Base-by-base conservation (phyloP, 2,329 filamentous ascomycete species). In the Penicillium frequentans region DNA sequence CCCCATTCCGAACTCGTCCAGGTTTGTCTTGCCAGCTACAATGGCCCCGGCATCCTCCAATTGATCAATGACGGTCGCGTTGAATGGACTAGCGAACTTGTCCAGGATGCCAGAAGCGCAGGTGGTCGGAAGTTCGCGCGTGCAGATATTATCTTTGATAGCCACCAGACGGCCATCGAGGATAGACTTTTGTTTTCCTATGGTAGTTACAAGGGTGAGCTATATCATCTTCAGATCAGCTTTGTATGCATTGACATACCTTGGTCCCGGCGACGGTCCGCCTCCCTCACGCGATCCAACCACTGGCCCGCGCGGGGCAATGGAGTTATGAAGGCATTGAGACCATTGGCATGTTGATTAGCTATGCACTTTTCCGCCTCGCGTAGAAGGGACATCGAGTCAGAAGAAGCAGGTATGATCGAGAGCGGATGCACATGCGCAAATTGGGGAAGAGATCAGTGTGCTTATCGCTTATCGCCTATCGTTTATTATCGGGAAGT, bases 1-100 rank as follows among this genome's bases (percentile, higher is more conserved):
- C 2, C 92, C 92, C 93, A 96, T 96, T 27, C 93, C 92, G 71
- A 96, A 96, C 71, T 96, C 95, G 75, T 98, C 95, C 81, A 98
- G 86, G 71, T 96, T 96, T 2, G 91, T 93, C 75, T 96, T 96
- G 7, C 89, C 89, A 1, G 87, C 81, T 2, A 93, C 73, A 6
- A 82, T 73, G 6, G 85, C 86, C 43, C 88, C 89, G 5, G 83
- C 81, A 27, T 78, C 71, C 55, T 84, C 82, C 33, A 97, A 81
- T 65, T 87, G 84, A 51, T 81, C 77, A 33, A 96, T 86, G 19
- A 97, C 87, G 9, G 90, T 93, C 19, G 93, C 91, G 70, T 93
- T 86, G 73, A 90, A 93, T 4, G 93, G 90, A 59, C 89, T 91
- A 35, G 74, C 77, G 73, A 93, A 90, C 59, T 79, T 80, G n/a